A percentile compares a stretch with the other conserved stretches of the same genome.
Conservation (phyloP, 768 basidiomycete genomes). For the Piloderma croceum region DNA sequence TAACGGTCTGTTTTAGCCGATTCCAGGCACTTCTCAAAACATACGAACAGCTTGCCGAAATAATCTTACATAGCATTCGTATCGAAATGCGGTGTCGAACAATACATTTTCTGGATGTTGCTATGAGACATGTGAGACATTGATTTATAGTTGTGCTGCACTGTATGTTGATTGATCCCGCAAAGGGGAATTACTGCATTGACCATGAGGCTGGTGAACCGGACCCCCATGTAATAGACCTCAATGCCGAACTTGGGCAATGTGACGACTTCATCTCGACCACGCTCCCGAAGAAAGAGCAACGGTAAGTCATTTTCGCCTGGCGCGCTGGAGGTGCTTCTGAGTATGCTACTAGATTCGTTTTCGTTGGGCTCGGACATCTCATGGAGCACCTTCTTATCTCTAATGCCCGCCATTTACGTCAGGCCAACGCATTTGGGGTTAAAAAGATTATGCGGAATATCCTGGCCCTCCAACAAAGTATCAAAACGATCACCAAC, state of each 20-base stretch:
- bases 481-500: constrained; percentile 70
- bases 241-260: constrained; percentile 74
- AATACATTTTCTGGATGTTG: constrained; percentile 74
- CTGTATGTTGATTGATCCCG: not conserved
- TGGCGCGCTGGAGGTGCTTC: not conserved
- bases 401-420: constrained; percentile 64
- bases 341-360: constrained; percentile 50
- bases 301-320: constrained; percentile 45
- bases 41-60: constrained; percentile 81
- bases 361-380: constrained; percentile 79
- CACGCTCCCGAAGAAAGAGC: constrained; percentile 58
- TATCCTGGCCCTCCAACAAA: constrained; percentile 87
- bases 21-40: constrained; percentile 89
- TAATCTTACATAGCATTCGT: constrained; percentile 82
- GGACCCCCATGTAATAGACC: constrained; percentile 80
- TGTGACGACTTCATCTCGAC: constrained; percentile 66
- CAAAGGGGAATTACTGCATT: constrained; percentile 78
- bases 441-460: constrained; percentile 85
- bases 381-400: constrained; percentile 84
- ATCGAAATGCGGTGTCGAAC: constrained; percentile 83
- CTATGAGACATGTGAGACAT: constrained; percentile 63
- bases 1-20: constrained; percentile 47
- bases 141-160: not conserved
- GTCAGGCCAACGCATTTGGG: constrained; percentile 64
- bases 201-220: constrained; percentile 86